Evolutionary conservation across 371 early-diverging fungal genomes (phyloP).

Genomic region (Enterospora canceri): DNA sequence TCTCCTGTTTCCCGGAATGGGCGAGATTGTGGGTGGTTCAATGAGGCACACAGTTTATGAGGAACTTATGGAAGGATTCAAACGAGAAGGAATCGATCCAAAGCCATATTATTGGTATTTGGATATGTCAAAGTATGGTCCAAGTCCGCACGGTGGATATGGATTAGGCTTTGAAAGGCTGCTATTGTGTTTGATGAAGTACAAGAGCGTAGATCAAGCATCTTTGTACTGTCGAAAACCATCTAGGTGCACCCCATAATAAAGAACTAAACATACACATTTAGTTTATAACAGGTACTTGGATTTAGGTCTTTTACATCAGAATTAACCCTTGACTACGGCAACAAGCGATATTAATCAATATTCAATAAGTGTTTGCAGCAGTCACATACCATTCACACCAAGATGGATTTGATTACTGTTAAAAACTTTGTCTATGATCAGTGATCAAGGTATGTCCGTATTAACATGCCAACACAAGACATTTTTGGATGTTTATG

Average conservation of each 20-base stretch:
- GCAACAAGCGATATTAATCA: too few species aligned
- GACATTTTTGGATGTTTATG: too few species aligned
- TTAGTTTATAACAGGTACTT: too few species aligned
- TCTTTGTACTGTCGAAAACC: conserved; percentile 85
- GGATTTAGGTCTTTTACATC: too few species aligned
- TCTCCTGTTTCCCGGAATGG: conserved; percentile 92
- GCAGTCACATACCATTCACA: too few species aligned
- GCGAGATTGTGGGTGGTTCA: conserved; percentile 97
- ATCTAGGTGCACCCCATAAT: conserved; percentile 61
- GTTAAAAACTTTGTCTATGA: too few species aligned
- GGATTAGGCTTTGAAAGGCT: conserved; percentile 97
- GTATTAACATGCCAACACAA: too few species aligned
- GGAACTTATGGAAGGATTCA: conserved; percentile 78
- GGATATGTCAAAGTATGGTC: conserved; percentile 93
- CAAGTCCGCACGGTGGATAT: conserved; percentile 92
- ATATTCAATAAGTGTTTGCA: too few species aligned
- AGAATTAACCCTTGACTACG: too few species aligned
- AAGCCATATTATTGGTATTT: conserved; percentile 94
- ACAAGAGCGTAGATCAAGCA: conserved; percentile 70
- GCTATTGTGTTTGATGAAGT: conserved; percentile 84
- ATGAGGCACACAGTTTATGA: conserved; percentile 86
- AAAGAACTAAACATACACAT: too few species aligned
- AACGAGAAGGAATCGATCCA: conserved; percentile 83
- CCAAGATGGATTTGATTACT: too few species aligned
- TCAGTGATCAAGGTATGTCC: too few species aligned